phyloP scores from a whole-genome alignment of 805 yeast species.

The Maudiozyma saulgeensis region DNA sequence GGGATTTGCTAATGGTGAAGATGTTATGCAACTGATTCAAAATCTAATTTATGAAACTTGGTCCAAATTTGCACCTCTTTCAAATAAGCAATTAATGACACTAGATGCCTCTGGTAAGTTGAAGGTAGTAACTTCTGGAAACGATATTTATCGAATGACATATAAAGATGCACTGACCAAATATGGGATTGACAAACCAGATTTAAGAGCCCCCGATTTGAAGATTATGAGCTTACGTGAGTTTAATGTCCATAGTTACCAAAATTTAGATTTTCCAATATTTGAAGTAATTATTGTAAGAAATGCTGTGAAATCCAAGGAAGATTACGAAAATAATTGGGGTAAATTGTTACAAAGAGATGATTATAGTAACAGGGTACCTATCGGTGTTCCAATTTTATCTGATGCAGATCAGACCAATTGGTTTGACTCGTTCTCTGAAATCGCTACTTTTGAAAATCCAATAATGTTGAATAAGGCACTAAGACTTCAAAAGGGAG shows the following conservation, averaged over 20 bases:
- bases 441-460: conserved; percentile 28
- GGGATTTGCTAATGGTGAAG: conserved; percentile 63
- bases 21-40: conserved; percentile 60
- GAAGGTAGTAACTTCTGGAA: conserved; percentile 11
- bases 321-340: conserved; percentile 29
- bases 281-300: conserved; percentile 65
- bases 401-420: conserved; percentile 29
- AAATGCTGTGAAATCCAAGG: conserved; percentile 32
- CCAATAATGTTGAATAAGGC: conserved; percentile 23
- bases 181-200: conserved; percentile 94
- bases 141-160: conserved; percentile 37
- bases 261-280: conserved; percentile 47
- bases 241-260: conserved; percentile 28
- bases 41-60: conserved; percentile 47
- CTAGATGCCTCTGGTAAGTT: conserved; percentile 6
- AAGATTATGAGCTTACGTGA: conserved; percentile 41
- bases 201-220: conserved; percentile 53
- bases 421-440: conserved; percentile 36
- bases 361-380: conserved; percentile 49
- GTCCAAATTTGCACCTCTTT: conserved; percentile 34
- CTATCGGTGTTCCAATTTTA: conserved; percentile 45
- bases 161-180: conserved; percentile 60
- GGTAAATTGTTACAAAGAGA: conserved; percentile 31
- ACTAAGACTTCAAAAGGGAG: conserved; percentile 51
- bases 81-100: conserved; percentile 19